A percentile compares a stretch with the other conserved stretches of the same genome.
Conservation (phyloP, 1,284 basidiomycete species). For the Malassezia pachydermatis region DNA sequence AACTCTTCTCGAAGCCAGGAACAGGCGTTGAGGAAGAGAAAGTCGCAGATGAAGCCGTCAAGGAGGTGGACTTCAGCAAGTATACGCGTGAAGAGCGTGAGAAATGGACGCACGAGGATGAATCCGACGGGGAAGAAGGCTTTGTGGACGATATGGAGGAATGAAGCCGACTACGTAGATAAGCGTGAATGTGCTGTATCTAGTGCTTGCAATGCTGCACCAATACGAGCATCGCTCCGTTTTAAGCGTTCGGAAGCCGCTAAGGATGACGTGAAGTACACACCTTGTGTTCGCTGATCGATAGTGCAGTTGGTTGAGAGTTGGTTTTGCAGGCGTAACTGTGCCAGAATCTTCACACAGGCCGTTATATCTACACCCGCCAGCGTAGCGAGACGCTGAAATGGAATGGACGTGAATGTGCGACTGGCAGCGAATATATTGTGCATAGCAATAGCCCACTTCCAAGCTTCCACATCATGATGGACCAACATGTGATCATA, state of each 20-base stretch:
- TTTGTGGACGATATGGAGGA: conserved; percentile 26
- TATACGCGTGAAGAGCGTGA: conserved; percentile 39
- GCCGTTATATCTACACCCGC: neutral
- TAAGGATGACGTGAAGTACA: too few species aligned
- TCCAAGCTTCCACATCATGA: conserved; percentile 44
- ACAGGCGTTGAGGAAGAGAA: conserved; percentile 25
- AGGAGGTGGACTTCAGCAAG: conserved; percentile 39
- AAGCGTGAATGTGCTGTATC: conserved; percentile 5
- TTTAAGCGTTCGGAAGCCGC: neutral
- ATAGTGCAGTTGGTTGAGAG: conserved; percentile 1
- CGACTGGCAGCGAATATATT: conserved; percentile 89
- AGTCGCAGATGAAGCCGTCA: conserved; percentile 27
- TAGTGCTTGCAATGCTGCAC: neutral
- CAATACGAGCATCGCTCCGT: neutral
- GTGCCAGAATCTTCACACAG: conserved; percentile 2
- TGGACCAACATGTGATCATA: too few species aligned
- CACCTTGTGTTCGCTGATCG: conserved; percentile 5
- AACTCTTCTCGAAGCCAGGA: conserved; percentile 33
- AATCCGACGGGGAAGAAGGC: conserved; percentile 15
- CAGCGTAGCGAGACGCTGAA: conserved; percentile 5
- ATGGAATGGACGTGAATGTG: conserved; percentile 23
- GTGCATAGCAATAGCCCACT: neutral
- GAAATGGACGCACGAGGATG: conserved; percentile 27
- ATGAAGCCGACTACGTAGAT: conserved; percentile 12
- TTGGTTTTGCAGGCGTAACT: neutral